A percentile compares a stretch with the other conserved stretches of the same genome.
Evolutionary conservation across 306 rosid species (phyloP).

Genomic region (Canavalia ensiformis): DNA sequence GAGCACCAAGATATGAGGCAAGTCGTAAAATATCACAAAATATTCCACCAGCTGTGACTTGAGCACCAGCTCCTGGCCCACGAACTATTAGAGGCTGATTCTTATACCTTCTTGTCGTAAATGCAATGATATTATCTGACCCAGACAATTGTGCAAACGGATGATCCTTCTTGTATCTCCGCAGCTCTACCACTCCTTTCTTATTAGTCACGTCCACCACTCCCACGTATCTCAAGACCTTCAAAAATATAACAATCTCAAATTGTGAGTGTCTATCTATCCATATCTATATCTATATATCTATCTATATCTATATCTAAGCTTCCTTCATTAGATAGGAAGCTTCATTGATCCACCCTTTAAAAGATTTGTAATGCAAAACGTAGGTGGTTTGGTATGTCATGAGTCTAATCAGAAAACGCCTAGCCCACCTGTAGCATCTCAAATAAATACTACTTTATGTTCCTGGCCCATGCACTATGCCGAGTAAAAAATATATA

Average conservation of each 20-base stretch:
- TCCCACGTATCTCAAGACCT: constrained; percentile 97
- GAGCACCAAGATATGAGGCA: constrained; percentile 98
- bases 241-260: constrained; percentile 49
- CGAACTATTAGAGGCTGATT: constrained; percentile 91
- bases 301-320: background rate
- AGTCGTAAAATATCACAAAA: constrained; percentile 93
- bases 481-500: background rate
- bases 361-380: background rate
- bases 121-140: constrained; percentile 93
- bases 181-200: constrained; percentile 80
- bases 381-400: background rate
- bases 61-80: constrained; percentile 98
- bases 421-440: background rate
- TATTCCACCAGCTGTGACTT: constrained; percentile 98
- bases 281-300: background rate
- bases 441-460: background rate
- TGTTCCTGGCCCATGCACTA: background rate
- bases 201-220: constrained; percentile 82
- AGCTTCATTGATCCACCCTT: background rate
- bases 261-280: background rate
- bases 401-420: constrained; percentile 9
- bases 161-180: constrained; percentile 85
- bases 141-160: constrained; percentile 97
- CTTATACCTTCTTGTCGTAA: constrained; percentile 84
- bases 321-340: background rate